Conservation (phyloP, 441 rosid genomes). For the Eutrema salsugineum region DNA sequence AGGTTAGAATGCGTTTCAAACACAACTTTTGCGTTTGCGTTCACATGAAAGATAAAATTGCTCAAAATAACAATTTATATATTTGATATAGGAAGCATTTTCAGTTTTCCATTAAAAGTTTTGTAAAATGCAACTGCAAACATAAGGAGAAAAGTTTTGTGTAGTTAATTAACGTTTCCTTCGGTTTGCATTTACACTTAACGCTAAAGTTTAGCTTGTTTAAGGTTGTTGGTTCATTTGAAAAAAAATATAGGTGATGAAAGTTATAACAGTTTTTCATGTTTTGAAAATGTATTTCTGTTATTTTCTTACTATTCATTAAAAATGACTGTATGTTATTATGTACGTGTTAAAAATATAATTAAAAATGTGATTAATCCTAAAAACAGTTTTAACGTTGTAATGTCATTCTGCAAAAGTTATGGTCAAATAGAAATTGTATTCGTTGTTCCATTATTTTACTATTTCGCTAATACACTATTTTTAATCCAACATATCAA, state of each 20-base stretch:
- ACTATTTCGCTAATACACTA: not conserved
- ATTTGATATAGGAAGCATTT: not conserved
- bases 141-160: no score
- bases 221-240: not conserved
- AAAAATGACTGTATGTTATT: not conserved
- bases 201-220: not conserved
- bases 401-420: no score
- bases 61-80: not conserved
- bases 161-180: no score
- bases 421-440: not conserved
- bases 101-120: not conserved
- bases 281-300: not conserved
- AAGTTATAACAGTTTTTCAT: not conserved
- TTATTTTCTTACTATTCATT: not conserved
- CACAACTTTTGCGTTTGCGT: not conserved
- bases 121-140: not conserved
- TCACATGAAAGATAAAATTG: not conserved
- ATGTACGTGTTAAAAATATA: not conserved
- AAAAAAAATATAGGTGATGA: not conserved
- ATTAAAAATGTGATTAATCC: no score
- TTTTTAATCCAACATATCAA: not conserved
- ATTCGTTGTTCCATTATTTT: not conserved
- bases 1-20: conserved; percentile 16
- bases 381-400: no score
- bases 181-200: not conserved